Evolutionary conservation across 2,329 filamentous ascomycete genomes (phyloP), one percentile per base, ranked within the genome.

Genomic region (Penicillium sp.): DNA sequence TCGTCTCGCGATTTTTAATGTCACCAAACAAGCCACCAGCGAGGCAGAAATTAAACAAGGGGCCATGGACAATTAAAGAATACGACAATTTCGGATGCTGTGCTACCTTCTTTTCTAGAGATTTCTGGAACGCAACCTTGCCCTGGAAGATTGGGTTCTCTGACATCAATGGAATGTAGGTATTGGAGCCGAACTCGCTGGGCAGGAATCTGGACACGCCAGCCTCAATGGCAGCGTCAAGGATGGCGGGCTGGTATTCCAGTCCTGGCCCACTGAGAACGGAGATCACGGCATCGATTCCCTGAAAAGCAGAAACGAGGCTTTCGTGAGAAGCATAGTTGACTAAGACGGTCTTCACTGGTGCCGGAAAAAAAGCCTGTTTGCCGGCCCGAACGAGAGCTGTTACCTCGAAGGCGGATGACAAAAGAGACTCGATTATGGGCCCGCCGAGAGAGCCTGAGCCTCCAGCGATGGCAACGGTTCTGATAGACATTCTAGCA

Each of bases 151-250:
- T 40, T 12, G 46, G 46, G 33, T 40, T 49, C 6, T 49, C 20
- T 15, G 31, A 25, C 14, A 20, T 49, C 46, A 25, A 11, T 18
- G 22, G 33, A 4, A 49, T 18, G 46, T 49, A 37, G 22, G 46
- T 49, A 26, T 49, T 49, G 9, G 46, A 29, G 31, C 46, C 46
- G 14, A 49, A 49, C 25, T 49, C 46, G 22, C 46, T 49, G n/a
- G 46, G 46, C 31, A 49, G 9, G 46, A 49, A 49, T 20, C 46
- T 37, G 15, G 20, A 37, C 4, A 49, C 46, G 14, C 46, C 46
- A 6, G 46, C 46, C 8, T 49, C 46, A 27, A 49, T 49, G 3
- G 46, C 46, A 5, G 46, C 46, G 14, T 49, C 46, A 8, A 49
- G 33, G 6, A 49, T 33, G 2, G 31, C 46, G 9, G 46, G 31